Conservation (phyloP, 352 stramenopile species). For the Elongisporangium undulatum region DNA sequence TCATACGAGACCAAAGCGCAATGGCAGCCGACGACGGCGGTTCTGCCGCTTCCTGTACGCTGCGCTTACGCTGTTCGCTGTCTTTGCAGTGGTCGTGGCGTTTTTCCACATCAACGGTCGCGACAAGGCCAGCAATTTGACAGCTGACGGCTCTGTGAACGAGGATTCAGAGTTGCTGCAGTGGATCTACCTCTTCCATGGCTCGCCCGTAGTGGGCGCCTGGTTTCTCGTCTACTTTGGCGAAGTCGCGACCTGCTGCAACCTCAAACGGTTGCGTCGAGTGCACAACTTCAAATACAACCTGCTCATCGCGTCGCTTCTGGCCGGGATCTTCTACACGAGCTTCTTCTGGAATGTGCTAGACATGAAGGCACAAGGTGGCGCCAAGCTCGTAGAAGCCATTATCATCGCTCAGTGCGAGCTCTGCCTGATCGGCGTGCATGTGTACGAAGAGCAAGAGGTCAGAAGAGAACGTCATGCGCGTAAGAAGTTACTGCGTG, state of each 20-base stretch:
- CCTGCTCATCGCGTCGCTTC: conserved; percentile 57
- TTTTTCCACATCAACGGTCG: conserved; percentile 32
- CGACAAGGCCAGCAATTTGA: not conserved
- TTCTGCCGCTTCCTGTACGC: conserved; percentile 72
- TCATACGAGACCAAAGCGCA: not conserved
- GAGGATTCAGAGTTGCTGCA: conserved; percentile 67
- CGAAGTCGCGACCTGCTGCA: conserved; percentile 71
- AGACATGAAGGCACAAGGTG: conserved; percentile 53
- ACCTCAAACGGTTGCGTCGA: conserved; percentile 73
- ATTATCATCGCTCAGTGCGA: conserved; percentile 61
- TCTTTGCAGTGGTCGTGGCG: conserved; percentile 67
- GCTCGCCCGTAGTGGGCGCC: conserved; percentile 46
- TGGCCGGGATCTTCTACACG: conserved; percentile 51
- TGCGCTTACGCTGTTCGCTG: conserved; percentile 65
- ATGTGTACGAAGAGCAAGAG: conserved; percentile 67
- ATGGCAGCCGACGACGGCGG: conserved; percentile 8
- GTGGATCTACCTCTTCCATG: conserved; percentile 74
- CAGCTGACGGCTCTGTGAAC: conserved; percentile 43
- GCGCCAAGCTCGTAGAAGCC: conserved; percentile 52
- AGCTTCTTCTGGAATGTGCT: conserved; percentile 46
- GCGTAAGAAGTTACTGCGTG: conserved; percentile 47
- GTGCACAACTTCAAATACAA: conserved; percentile 83
- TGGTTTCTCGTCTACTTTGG: conserved; percentile 81
- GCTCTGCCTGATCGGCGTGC: conserved; percentile 60
- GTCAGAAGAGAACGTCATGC: conserved; percentile 49